These are phyloP conservation scores for Vitis rotundifolia DNA, from an alignment of 164 flowering plant species.

Conservation along the genomic window DNA sequence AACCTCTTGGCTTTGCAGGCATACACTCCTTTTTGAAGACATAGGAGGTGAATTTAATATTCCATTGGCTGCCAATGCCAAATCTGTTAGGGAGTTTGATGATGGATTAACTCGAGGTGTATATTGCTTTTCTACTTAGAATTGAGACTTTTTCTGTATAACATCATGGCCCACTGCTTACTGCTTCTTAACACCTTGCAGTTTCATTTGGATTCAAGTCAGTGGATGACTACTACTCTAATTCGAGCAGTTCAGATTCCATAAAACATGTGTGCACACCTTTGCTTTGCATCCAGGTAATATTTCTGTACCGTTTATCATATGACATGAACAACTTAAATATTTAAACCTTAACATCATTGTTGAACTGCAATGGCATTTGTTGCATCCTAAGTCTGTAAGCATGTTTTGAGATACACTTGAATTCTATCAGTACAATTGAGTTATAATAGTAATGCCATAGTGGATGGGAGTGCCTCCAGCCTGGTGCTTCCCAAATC, in stretches of 20 bases:
- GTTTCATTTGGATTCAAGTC: slow-evolving; percentile 96
- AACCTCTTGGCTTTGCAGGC: slow-evolving; percentile 44
- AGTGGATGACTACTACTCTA: slow-evolving; percentile 83
- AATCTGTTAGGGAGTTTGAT: slow-evolving; percentile 83
- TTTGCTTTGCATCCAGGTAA: slow-evolving; percentile 90
- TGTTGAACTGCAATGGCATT: too few relatives aligned
- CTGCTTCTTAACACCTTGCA: slow-evolving; percentile 27
- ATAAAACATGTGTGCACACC: slow-evolving; percentile 71
- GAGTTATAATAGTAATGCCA: not conserved
- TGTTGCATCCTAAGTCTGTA: not conserved
- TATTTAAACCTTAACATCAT: too few relatives aligned
- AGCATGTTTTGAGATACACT: not conserved
- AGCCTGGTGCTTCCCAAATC: not conserved
- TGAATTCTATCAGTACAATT: not conserved
- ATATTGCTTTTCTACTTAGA: not conserved
- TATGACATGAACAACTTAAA: not conserved
- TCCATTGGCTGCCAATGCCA: slow-evolving; percentile 63
- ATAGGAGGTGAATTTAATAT: slow-evolving; percentile 79
- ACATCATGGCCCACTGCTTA: slow-evolving; percentile 7
- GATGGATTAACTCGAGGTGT: slow-evolving; percentile 82
- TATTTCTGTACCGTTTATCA: slow-evolving; percentile 6
- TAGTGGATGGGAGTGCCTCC: not conserved
- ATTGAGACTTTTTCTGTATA: not conserved
- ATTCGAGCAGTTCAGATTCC: slow-evolving; percentile 80
- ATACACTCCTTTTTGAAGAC: slow-evolving; percentile 76